Conservation (phyloP, 1,284 basidiomycete species). For the Golubevia sp. region DNA sequence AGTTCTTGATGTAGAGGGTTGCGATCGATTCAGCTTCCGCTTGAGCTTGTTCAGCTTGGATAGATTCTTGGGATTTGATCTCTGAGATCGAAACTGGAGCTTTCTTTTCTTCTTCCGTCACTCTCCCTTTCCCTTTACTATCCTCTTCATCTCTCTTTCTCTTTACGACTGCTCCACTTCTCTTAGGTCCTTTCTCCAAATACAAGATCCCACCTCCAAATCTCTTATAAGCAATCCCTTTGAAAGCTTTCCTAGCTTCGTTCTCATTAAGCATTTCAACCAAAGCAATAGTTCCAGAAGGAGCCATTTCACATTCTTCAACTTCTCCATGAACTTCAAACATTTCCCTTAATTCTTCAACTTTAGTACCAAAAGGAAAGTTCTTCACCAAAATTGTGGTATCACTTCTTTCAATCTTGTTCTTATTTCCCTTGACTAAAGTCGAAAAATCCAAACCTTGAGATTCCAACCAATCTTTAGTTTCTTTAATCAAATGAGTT, state of each 20-base stretch:
- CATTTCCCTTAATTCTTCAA: conserved; percentile 74
- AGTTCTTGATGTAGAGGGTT: conserved; percentile 93
- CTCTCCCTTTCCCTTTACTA: too few relatives aligned
- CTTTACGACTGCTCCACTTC: too few relatives aligned
- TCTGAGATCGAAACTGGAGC: background rate
- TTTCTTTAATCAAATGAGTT: conserved; percentile 65
- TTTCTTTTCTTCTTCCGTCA: too few relatives aligned
- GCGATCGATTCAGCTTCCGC: conserved; percentile 69
- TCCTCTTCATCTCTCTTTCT: too few relatives aligned
- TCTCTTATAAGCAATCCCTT: conserved; percentile 81
- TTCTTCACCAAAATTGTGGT: conserved; percentile 93
- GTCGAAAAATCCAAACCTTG: background rate
- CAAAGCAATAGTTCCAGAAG: conserved; percentile 89
- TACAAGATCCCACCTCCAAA: conserved; percentile 88
- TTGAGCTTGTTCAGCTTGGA: conserved; percentile 8
- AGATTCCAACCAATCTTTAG: background rate
- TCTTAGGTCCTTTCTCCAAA: conserved; percentile 82
- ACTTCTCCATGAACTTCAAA: conserved; percentile 80
- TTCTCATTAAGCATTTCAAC: conserved; percentile 77
- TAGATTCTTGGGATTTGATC: background rate
- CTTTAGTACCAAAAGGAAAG: conserved; percentile 87
- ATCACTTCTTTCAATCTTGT: conserved; percentile 61
- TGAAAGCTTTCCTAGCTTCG: conserved; percentile 67
- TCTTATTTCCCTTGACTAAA: background rate
- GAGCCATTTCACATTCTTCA: conserved; percentile 80